A percentile compares a stretch with the other conserved stretches of the same genome.
Evolutionary conservation across 805 yeast species (phyloP).

Genomic region (Babjeviella inositovora): DNA sequence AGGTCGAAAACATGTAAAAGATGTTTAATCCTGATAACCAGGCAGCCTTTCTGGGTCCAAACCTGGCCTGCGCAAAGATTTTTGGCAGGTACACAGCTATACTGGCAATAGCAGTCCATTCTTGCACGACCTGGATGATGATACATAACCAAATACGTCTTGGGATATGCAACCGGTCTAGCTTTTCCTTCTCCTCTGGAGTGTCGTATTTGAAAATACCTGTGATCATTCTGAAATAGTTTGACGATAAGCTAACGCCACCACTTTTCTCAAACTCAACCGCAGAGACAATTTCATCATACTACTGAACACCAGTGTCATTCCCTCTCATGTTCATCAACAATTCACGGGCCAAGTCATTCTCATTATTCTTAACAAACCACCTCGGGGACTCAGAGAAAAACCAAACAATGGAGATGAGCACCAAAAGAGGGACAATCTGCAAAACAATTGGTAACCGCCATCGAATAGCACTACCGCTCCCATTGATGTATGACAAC

Average conservation of each 20-base stretch:
- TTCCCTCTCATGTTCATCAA: constrained; percentile 3
- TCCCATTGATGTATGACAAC: constrained; percentile 12
- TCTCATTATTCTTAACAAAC: constrained; percentile 13
- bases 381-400: constrained; percentile 30
- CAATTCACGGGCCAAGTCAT: constrained; percentile 10
- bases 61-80: constrained; percentile 14
- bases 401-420: constrained; percentile 4
- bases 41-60: constrained; percentile 11
- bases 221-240: constrained; percentile 7
- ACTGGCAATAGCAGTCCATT: constrained; percentile 29
- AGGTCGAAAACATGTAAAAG: constrained; percentile 6
- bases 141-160: constrained; percentile 10
- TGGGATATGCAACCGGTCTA: constrained; percentile 8
- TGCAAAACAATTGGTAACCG: constrained; percentile 17
- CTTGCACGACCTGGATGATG: constrained; percentile 17
- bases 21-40: constrained; percentile 7
- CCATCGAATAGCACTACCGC: constrained; percentile 11
- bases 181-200: constrained; percentile 6
- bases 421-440: constrained; percentile 5
- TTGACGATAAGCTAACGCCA: constrained; percentile 7
- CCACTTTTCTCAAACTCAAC: constrained; percentile 10
- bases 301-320: constrained; percentile 4
- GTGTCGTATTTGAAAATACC: constrained; percentile 5
- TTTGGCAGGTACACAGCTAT: constrained; percentile 25
- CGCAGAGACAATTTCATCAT: constrained; percentile 7